Base-by-base conservation (phyloP, 1,139 yeast genomes). In the Saccharomyces hybrid region DNA sequence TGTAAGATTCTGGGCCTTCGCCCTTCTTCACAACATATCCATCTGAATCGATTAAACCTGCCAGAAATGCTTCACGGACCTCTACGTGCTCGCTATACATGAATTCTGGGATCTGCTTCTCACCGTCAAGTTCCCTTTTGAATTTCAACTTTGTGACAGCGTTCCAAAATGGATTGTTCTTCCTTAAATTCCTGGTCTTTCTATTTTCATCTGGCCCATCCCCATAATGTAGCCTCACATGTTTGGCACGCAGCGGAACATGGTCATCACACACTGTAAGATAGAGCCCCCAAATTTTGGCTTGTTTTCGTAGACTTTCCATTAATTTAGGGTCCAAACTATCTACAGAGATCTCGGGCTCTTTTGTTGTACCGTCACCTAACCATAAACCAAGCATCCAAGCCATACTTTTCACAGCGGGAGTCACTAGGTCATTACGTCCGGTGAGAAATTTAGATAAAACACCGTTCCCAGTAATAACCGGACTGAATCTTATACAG, bases 31-130 rank as follows among this genome's bases (percentile, higher is more conserved):
- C 51, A 19, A 72, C 74, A 47, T 60, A 53, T 26, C 78, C 78
- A 57, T 68, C 67, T n/a, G 77, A 61, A 57, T 75, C 79, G 54
- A 75, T 64, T 25, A 75, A 60, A 59, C 78, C 79, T 29, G 78
- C 78, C 55, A 75, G 50, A 56, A 73, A 73, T 23, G 66, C 65
- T 65, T 76, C 79, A 53, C 79, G 69, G 41, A 74, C 71, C 14
- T 59, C 64, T 47, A 72, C 57, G 25, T 65, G 64, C 44, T 70
- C 73, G 29, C 57, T 51, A 55, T 66, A 59, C 58, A 69, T 60
- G 23, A 60, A 60, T 8, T 52, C 42, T 14, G 73, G 71, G 25
- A 69, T 61, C 42, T 58, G 55, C 51, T 68, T 69, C n/a, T 54
- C 57, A 5, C 63, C 64, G 32, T 57, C 62, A 9, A 54, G 50